These are phyloP conservation scores for Scedosporium dehoogii DNA, from an alignment of 2,329 filamentous ascomycete species.

Conservation along the genomic window DNA sequence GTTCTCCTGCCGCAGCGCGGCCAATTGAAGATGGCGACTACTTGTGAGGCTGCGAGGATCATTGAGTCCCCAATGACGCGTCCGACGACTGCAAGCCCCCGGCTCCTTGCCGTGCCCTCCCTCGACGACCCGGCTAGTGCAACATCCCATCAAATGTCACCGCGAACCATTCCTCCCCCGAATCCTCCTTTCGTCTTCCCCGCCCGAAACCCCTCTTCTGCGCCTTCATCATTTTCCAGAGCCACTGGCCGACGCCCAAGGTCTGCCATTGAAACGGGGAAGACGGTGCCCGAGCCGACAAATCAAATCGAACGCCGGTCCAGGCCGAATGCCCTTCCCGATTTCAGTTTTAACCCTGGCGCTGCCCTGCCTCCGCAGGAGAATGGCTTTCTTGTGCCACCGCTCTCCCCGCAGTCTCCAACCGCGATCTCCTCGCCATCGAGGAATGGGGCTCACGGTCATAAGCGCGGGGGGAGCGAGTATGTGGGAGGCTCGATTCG, in stretches of 20 bases:
- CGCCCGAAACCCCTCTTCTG: conserved; percentile 31
- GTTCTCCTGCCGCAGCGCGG: conserved; percentile 5
- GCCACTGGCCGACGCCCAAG: conserved; percentile 39
- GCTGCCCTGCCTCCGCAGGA: conserved; percentile 23
- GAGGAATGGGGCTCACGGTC: conserved; percentile 56
- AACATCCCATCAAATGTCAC: conserved; percentile 6
- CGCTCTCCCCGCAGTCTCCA: conserved; percentile 42
- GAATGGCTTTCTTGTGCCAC: conserved; percentile 38
- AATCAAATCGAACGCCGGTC: not conserved
- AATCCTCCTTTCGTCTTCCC: conserved; percentile 61
- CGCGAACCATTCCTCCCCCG: conserved; percentile 31
- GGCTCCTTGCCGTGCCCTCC: conserved; percentile 3
- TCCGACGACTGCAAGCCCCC: conserved; percentile 15
- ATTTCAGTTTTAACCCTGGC: conserved; percentile 48
- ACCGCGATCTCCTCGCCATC: conserved; percentile 43
- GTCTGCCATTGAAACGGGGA: conserved; percentile 40
- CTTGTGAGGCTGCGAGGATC: conserved; percentile 26
- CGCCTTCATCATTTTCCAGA: conserved; percentile 37
- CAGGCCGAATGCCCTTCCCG: not conserved
- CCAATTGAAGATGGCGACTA: conserved; percentile 27
- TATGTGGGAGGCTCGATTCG: conserved; percentile 68
- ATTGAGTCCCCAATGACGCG: conserved; percentile 18
- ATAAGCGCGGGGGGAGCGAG: conserved; percentile 74
- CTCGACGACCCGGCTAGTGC: conserved; percentile 13
- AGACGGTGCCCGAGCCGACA: conserved; percentile 3